phyloP scores from a whole-genome alignment of 331 rosid species.

The Telfairia occidentalis region DNA sequence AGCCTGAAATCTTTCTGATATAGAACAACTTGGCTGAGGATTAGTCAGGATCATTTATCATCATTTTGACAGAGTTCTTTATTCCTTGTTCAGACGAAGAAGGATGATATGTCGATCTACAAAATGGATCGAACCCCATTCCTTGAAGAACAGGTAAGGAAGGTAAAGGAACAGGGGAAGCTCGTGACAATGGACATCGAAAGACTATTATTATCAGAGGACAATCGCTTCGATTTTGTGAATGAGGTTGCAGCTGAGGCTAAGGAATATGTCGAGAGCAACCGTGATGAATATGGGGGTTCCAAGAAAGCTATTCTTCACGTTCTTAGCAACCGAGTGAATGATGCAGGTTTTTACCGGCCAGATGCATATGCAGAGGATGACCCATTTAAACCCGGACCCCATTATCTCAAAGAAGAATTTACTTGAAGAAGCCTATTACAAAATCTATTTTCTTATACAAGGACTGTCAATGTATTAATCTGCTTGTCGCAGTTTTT shows the following conservation, averaged over 20 bases:
- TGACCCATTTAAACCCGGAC: slow-evolving; percentile 76
- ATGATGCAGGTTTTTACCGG: slow-evolving; percentile 62
- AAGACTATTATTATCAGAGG: slow-evolving; percentile 62
- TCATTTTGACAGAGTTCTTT: slow-evolving; percentile 13
- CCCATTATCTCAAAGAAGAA: slow-evolving; percentile 47
- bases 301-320: slow-evolving; percentile 85
- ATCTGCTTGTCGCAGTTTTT: neutral
- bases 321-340: slow-evolving; percentile 70
- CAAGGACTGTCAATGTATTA: neutral
- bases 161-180: slow-evolving; percentile 55
- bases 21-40: neutral
- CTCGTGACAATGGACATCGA: slow-evolving; percentile 58
- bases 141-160: slow-evolving; percentile 85
- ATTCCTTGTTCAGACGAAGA: slow-evolving; percentile 37
- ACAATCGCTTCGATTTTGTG: slow-evolving; percentile 71
- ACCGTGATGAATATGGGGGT: slow-evolving; percentile 74
- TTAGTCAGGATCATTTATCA: neutral
- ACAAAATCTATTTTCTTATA: slow-evolving; percentile 3
- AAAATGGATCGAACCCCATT: slow-evolving; percentile 68
- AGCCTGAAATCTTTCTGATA: neutral
- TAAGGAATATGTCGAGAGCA: slow-evolving; percentile 51
- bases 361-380: slow-evolving; percentile 72
- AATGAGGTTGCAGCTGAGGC: slow-evolving; percentile 90
- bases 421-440: slow-evolving; percentile 22
- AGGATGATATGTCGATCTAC: slow-evolving; percentile 41